Evolutionary conservation across 345 rosid genomes (phyloP), one percentile per base, ranked within the genome.

Genomic region (Citrus australasica): DNA sequence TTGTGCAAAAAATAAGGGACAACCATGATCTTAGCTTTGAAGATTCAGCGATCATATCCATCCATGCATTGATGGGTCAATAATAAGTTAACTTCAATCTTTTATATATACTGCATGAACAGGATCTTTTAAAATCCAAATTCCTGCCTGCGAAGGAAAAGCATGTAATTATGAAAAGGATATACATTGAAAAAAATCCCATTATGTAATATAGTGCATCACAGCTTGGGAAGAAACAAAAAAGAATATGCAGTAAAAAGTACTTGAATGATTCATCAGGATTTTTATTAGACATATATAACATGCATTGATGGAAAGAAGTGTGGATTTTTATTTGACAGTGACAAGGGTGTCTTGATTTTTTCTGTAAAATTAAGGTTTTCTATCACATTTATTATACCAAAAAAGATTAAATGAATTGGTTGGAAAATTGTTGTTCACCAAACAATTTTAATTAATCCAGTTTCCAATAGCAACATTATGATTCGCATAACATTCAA

Each of bases 131-230:
- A 8, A 35, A 60, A 73, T 77, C 46, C 32, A 71, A 30, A 28
- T 46, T 51, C 71, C 6, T 73, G 55, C n/a, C 78, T 48, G n/a
- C 69, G 71, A 77, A 48, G 70, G 22, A 72, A 73, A 71, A 61
- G 5, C 16, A 60, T 32, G 4, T 7, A 37, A 61, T 28, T 59
- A 7, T 27, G 3, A n/a, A 28, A 55, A 6, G 6, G n/a, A 65
- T 40, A 73, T 38, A 8, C 53, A 62, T 11, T 56, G 27, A 6
- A 69, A 42, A 42, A 21, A 3, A 59, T 19, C 68, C 51, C 38
- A 65, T 10, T 10, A 21, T 24, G 11, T 7, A 67, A 58, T 35
- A 58, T 11, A 16, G 67, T 66, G 77, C 61, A 72, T 66, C 28
- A 55, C 78, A 73, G 37, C 48, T 56, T 64, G 73, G 73, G 53